These are phyloP conservation scores for Tephrocybe sp. DNA, from an alignment of 768 basidiomycete genomes.

Conservation along the genomic window DNA sequence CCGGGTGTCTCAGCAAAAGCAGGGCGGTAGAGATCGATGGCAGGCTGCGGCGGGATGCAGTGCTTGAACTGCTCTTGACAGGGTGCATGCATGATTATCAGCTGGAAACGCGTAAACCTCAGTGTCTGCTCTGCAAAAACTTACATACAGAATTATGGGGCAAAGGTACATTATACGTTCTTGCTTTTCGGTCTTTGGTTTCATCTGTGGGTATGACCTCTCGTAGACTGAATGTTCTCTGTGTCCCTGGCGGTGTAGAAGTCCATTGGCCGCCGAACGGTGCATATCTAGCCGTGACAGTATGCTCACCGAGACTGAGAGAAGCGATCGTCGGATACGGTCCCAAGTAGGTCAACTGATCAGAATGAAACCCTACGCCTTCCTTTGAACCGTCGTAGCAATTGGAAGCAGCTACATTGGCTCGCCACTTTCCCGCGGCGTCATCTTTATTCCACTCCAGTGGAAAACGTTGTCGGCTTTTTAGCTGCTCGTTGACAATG, in stretches of 20 bases:
- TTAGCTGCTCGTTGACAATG: conserved; percentile 71
- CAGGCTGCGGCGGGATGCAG: conserved; percentile 67
- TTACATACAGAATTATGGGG: conserved; percentile 72
- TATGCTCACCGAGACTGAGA: conserved; percentile 65
- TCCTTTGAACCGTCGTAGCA: conserved; percentile 83
- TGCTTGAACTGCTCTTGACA: conserved; percentile 86
- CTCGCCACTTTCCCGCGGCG: conserved; percentile 52
- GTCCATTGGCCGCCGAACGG: neutral
- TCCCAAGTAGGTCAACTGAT: conserved; percentile 78
- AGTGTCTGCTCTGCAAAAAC: conserved; percentile 9
- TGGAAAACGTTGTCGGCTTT: conserved; percentile 55
- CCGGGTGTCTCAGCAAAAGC: conserved; percentile 37
- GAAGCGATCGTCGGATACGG: conserved; percentile 88
- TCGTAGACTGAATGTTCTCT: conserved; percentile 69
- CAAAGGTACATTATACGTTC: conserved; percentile 77
- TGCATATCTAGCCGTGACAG: neutral
- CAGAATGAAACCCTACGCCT: conserved; percentile 81
- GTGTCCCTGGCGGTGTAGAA: conserved; percentile 48
- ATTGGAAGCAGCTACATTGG: conserved; percentile 85
- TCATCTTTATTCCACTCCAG: conserved; percentile 62
- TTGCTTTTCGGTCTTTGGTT: conserved; percentile 51
- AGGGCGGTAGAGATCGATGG: conserved; percentile 74
- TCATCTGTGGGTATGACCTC: conserved; percentile 75
- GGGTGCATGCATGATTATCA: conserved; percentile 86
- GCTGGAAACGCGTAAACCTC: conserved; percentile 34